A percentile compares a stretch with the other conserved stretches of the same genome.
Evolutionary conservation across 306 rosid genomes (phyloP).

Genomic region (Cicer chorassanicum): DNA sequence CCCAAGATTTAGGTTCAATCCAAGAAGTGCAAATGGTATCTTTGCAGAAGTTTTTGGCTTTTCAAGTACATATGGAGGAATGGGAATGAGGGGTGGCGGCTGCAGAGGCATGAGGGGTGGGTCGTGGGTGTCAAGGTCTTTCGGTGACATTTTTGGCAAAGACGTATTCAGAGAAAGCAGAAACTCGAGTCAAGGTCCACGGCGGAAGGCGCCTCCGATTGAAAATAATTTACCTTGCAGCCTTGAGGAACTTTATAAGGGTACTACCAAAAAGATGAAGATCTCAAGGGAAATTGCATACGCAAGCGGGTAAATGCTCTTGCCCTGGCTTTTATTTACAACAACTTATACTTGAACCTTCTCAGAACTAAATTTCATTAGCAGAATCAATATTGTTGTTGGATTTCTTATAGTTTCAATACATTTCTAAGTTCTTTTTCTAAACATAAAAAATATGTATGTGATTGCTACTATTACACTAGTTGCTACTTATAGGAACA

Average conservation of each 20-base stretch:
- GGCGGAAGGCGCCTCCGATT: slow-evolving; percentile 73
- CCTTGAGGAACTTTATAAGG: slow-evolving; percentile 91
- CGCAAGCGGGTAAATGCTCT: slow-evolving; percentile 73
- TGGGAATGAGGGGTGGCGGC: slow-evolving; percentile 61
- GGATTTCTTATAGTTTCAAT: background rate
- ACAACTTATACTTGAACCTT: slow-evolving; percentile 1
- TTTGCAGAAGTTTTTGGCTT: slow-evolving; percentile 78
- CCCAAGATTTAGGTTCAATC: slow-evolving; percentile 74
- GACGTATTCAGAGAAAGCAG: slow-evolving; percentile 68
- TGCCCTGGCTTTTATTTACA: slow-evolving; percentile 21
- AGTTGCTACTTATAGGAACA: no score
- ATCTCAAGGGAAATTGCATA: slow-evolving; percentile 75
- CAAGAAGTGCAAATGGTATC: slow-evolving; percentile 75
- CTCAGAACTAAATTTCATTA: background rate
- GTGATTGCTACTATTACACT: no score
- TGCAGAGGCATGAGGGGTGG: slow-evolving; percentile 60
- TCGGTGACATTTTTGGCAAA: slow-evolving; percentile 79
- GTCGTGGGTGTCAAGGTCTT: slow-evolving; percentile 60
- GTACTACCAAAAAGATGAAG: slow-evolving; percentile 90
- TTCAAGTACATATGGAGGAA: slow-evolving; percentile 78
- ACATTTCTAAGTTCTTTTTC: background rate
- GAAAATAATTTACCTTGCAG: slow-evolving; percentile 73
- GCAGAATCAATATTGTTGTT: background rate
- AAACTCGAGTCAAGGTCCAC: slow-evolving; percentile 65
- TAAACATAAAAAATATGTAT: background rate